Conservation (phyloP, 2,329 filamentous ascomycete species). For the Fusarium dlaminii region DNA sequence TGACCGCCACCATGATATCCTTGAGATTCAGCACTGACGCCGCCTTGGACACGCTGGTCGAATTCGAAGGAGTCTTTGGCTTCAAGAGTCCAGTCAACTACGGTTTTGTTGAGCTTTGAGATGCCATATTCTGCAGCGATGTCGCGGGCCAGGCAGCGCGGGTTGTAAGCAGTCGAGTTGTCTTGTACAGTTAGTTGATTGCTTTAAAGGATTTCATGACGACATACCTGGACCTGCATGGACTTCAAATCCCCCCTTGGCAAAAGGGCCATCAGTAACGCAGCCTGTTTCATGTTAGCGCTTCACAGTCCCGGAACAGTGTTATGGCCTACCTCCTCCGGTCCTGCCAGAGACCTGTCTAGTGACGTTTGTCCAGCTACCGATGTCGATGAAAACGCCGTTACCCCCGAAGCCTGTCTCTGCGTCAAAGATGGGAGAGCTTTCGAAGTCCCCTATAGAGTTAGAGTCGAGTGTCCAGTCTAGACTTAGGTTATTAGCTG, state of each 20-base stretch:
- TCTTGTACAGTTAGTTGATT: neutral
- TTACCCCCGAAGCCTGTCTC: neutral
- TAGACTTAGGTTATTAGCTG: neutral
- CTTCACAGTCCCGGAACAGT: fast-evolving
- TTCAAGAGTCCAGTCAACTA: neutral
- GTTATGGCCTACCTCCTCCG: fast-evolving
- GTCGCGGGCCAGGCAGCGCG: neutral
- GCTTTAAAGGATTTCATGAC: fast-evolving
- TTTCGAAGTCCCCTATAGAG: fast-evolving
- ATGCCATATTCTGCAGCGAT: neutral
- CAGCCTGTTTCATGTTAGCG: fast-evolving
- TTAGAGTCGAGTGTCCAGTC: neutral
- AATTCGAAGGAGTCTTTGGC: neutral
- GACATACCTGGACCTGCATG: neutral
- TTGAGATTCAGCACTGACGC: neutral
- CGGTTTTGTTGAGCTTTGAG: neutral
- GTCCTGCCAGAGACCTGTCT: fast-evolving
- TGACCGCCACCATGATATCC: neutral
- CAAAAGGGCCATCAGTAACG: neutral
- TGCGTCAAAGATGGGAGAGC: neutral
- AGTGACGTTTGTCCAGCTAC: neutral
- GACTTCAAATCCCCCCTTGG: fast-evolving
- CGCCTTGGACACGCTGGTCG: neutral
- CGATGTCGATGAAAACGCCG: neutral
- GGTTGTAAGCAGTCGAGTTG: neutral